These are phyloP conservation scores for Herpomyces periplanetae DNA, from an alignment of 2,329 filamentous ascomycete species.

Conservation along the genomic window DNA sequence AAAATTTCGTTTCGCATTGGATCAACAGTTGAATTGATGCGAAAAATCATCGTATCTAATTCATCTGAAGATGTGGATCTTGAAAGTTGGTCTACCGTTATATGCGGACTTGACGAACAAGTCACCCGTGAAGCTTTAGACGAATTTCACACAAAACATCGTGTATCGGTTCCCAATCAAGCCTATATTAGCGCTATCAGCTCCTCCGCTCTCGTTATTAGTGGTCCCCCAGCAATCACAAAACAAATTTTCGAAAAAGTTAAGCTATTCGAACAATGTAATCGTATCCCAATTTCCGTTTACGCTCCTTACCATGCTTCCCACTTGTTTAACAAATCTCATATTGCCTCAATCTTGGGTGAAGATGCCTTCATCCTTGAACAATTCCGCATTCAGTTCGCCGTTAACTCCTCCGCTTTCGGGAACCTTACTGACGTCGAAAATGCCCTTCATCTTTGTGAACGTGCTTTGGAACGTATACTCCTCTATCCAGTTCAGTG, in stretches of 20 bases:
- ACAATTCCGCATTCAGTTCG: conserved; percentile 8
- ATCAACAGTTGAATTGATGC: conserved; percentile 11
- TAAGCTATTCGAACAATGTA: conserved; percentile 11
- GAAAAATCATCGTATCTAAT: conserved; percentile 12
- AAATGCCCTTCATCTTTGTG: conserved; percentile 10
- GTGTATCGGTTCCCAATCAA: conserved; percentile 7
- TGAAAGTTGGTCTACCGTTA: conserved; percentile 24
- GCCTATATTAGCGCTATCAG: conserved; percentile 19
- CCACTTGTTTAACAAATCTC: conserved; percentile 11
- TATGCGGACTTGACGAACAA: conserved; percentile 15
- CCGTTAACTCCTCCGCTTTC: conserved; percentile 11
- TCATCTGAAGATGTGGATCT: conserved; percentile 10
- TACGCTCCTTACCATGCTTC: conserved; percentile 17
- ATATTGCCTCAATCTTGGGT: too few relatives aligned
- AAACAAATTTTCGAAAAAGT: conserved; percentile 13
- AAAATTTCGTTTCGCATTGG: conserved; percentile 24
- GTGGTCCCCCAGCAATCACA: conserved; percentile 15
- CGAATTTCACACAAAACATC: conserved; percentile 14
- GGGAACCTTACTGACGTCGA: conserved; percentile 11
- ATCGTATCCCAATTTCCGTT: conserved; percentile 14
- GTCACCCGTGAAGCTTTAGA: conserved; percentile 13
- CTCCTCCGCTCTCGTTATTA: conserved; percentile 17
- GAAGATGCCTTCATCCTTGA: conserved; percentile 8
- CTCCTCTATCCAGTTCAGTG: conserved; percentile 11
- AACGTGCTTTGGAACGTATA: conserved; percentile 10